A percentile compares a stretch with the other conserved stretches of the same genome.
These are phyloP conservation scores for Prunus yedoensis DNA, from an alignment of 331 rosid species.

Conservation along the genomic window DNA sequence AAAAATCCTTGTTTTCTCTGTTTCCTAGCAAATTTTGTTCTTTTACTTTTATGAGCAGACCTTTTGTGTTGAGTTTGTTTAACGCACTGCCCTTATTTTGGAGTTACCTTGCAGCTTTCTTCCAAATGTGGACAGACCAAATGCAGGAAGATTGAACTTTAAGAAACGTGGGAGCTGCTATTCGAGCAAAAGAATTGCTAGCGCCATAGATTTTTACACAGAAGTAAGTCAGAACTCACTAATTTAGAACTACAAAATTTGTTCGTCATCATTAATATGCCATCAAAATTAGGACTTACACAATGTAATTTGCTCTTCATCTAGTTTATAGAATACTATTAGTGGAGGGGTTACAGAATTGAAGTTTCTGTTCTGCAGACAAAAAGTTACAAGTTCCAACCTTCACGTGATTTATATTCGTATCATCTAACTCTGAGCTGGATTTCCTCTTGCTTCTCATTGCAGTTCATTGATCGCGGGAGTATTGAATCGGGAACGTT, in stretches of 20 bases:
- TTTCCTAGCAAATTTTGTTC: not conserved
- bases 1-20: not conserved
- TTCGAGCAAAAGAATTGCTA: slow-evolving; percentile 64
- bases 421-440: not conserved
- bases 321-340: no score
- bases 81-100: slow-evolving; percentile 7
- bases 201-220: slow-evolving; percentile 67
- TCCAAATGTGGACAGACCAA: slow-evolving; percentile 98
- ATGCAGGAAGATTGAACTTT: slow-evolving; percentile 75
- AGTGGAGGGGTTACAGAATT: no score
- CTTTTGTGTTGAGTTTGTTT: not conserved
- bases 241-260: no score
- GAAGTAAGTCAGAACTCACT: slow-evolving; percentile 45
- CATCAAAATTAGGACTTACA: no score
- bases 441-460: slow-evolving; percentile 17
- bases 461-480: slow-evolving; percentile 69
- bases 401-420: not conserved
- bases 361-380: no score
- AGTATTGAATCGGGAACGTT: slow-evolving; percentile 58
- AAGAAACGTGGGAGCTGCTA: slow-evolving; percentile 82
- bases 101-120: slow-evolving; percentile 61
- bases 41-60: not conserved
- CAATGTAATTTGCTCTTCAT: no score
- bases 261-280: no score
- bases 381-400: no score